Evolutionary conservation across 495 filamentous ascomycete genomes (phyloP), one percentile per base, ranked within the genome.

Genomic region (Bryoglossum gracile): DNA sequence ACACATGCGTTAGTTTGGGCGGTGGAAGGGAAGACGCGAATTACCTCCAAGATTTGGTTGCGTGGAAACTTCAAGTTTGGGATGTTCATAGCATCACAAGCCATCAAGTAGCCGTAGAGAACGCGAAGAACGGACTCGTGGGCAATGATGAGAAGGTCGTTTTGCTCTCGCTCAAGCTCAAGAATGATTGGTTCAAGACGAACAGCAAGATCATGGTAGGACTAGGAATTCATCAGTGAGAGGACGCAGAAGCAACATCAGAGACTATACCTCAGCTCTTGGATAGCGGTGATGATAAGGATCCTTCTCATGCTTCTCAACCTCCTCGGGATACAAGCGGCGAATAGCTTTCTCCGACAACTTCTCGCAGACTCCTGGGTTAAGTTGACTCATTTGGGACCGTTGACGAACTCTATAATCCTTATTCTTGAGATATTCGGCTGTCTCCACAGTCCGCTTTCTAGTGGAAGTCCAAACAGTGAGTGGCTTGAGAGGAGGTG

Each of bases 161-260:
- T 94, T 61, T 95, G 86, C 63, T 99, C 92, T 26, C 94, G 84
- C 66, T 99, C 94, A 3, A 99, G 76, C 65, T 99, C 94, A 8
- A 99, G 78, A 64, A 99, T 99, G 51, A 99, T 92, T 8, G 94
- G 94, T 65, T 99, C 94, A n/a, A 97, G 80, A 17, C 94, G 86
- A 47, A 97, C 92, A 19, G 94, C 94, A 32, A 99, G 79, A 62
- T 99, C 92, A 65, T 99, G 92, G 63, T 99, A 99, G 18, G 91
- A 97, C 88, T 61, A 40, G 9, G 26, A 4, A 11, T 30, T 22
- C 11, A 21, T 54, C 21, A 57, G 46, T 22, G 25, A 90, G 49
- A 34, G 25, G 3, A 22, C 30, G 21, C 38, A 34, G 25, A 16
- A 24, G 11, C 19, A 14, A 35, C 13, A 5, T 28, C 16, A 34